Evolutionary conservation across 2,329 filamentous ascomycete genomes (phyloP), one percentile per base, ranked within the genome.

Genomic region (Beauveria scarabaeidicola): DNA sequence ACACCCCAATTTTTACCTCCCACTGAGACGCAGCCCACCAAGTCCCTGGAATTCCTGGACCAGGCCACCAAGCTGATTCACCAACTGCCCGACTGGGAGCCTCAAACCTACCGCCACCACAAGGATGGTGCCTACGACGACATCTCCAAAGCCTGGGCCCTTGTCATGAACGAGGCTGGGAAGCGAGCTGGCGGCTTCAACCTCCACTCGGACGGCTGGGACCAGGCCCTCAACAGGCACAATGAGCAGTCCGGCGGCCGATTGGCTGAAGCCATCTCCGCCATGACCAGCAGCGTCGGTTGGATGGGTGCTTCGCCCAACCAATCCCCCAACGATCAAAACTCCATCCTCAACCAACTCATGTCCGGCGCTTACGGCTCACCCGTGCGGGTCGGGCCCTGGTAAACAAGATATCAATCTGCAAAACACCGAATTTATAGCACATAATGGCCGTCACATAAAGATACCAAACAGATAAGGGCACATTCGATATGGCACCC

Each of bases 51-150:
- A 67, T 99, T 92, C 69, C 82, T 99, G 25, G 90, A 99, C 65
- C 88, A 88, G 50, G 93, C 89, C 61, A 99, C 94, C 36, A 86
- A 93, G 64, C 84, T 97, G 60, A 89, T 97, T 60, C 92, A 99
- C 72, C 81, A 86, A 43, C 80, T 99, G 47, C 94, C 94, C 3
- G 84, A 96, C 68, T 99, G 92, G 91, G 89, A 94, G 66, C 90
- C 86, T 48, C 89, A 88, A 62, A 85, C 90, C 63, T 89, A 97
- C 75, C 92, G 92, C 65, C 83, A 96, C 67, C 90, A 96, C 77
- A 97, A 97, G 74, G 88, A 96, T 65, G 91, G 91, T 64, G 92
- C 93, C 7, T 99, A 99, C 70, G 93, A 99, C 68, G 94, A 97
- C 70, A 92, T 99, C 64, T 88, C 90, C 27, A 91, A 88, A 68